These are phyloP conservation scores for Fusarium nodosum DNA, from an alignment of 2,329 filamentous ascomycete genomes.

Conservation along the genomic window DNA sequence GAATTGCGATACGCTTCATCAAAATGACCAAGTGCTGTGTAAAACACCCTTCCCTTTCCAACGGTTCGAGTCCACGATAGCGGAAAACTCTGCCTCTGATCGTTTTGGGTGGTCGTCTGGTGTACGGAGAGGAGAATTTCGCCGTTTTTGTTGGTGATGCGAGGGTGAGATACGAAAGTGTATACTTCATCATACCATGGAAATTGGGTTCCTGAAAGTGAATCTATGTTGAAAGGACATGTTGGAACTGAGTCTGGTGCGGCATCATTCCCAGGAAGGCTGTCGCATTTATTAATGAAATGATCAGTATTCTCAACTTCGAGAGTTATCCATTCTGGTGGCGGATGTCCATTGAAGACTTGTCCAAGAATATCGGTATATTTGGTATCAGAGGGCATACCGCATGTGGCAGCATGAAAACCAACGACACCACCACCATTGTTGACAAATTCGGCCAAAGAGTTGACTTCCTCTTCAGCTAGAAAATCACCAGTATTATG, in stretches of 20 bases:
- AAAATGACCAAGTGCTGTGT: constrained; percentile 38
- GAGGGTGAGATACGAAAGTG: constrained; percentile 23
- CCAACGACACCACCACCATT: constrained; percentile 33
- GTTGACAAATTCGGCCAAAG: background rate
- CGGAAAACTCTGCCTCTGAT: background rate
- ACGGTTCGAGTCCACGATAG: constrained; percentile 24
- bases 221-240: background rate
- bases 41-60: constrained; percentile 24
- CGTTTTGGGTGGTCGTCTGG: background rate
- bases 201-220: accelerated
- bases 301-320: background rate
- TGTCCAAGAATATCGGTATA: constrained; percentile 32
- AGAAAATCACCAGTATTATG: constrained; percentile 31
- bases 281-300: background rate
- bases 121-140: constrained; percentile 7
- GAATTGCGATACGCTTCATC: constrained; percentile 17
- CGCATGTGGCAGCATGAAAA: constrained; percentile 27
- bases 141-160: accelerated
- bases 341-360: constrained; percentile 21
- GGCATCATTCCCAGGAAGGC: background rate
- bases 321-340: constrained; percentile 25
- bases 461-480: background rate
- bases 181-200: constrained; percentile 36
- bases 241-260: background rate
- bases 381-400: background rate